A percentile compares a stretch with the other conserved stretches of the same genome.
Evolutionary conservation across 805 yeast genomes (phyloP).

Genomic region (Yarrowia divulgata): DNA sequence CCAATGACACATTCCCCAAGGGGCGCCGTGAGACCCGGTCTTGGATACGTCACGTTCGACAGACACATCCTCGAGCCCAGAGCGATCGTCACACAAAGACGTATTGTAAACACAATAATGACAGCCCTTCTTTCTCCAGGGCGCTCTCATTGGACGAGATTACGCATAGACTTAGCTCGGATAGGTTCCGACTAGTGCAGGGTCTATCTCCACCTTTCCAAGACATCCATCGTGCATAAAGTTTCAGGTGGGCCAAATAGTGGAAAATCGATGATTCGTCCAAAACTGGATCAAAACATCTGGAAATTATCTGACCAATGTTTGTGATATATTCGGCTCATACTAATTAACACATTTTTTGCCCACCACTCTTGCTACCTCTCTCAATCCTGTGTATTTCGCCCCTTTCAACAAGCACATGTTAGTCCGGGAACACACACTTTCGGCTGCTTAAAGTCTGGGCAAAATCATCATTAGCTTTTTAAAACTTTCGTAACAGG

Average conservation of each 20-base stretch:
- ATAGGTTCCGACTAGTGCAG: constrained; percentile 2
- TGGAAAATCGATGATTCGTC: background rate
- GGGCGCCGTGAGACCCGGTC: background rate
- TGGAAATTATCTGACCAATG: too few species aligned
- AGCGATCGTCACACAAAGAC: too few species aligned
- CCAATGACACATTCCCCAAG: constrained; percentile 13
- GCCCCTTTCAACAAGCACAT: too few species aligned
- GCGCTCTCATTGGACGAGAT: constrained; percentile 13
- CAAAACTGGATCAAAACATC: too few species aligned
- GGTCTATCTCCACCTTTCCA: constrained; percentile 20
- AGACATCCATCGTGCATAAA: background rate
- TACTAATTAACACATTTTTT: too few species aligned
- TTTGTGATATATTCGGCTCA: too few species aligned
- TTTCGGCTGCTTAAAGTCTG: too few species aligned
- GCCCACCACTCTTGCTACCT: too few species aligned
- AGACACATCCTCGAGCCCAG: too few species aligned
- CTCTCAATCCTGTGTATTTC: too few species aligned
- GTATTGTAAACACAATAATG: too few species aligned
- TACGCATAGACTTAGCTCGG: constrained; percentile 7
- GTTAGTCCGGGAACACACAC: too few species aligned
- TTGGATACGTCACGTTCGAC: background rate
- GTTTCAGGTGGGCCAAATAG: background rate
- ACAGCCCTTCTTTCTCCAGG: background rate
- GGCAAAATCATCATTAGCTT: background rate
- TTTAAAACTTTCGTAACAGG: background rate